Conservation (phyloP, 805 yeast species). For the Metschnikowia kofuensis region DNA sequence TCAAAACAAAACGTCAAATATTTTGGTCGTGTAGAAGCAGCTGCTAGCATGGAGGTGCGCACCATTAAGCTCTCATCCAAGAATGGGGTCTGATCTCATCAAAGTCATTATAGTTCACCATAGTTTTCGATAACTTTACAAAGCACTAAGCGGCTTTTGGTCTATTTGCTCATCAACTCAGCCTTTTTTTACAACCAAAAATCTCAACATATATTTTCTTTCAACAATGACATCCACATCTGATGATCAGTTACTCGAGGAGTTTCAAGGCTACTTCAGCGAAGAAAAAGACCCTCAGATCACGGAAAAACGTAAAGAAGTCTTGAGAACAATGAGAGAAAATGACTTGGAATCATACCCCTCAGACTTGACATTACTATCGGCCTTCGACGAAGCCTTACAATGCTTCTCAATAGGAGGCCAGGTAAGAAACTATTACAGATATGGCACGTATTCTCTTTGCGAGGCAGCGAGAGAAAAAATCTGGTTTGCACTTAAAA, state of each 20-base stretch:
- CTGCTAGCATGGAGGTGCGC: no score
- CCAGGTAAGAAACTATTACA: constrained; percentile 76
- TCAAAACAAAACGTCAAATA: no score
- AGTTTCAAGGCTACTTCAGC: constrained; percentile 10
- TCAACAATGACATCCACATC: constrained; percentile 1
- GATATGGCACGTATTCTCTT: constrained; percentile 73
- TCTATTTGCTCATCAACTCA: no score
- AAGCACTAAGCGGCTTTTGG: no score
- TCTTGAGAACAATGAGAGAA: constrained; percentile 14
- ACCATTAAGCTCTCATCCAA: no score
- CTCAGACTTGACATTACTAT: constrained; percentile 43
- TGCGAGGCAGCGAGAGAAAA: constrained; percentile 72
- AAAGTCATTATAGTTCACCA: no score
- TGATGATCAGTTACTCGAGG: constrained; percentile 12
- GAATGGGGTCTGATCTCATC: no score
- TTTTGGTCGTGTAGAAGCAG: no score
- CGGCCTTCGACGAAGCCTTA: constrained; percentile 83
- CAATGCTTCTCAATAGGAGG: constrained; percentile 91
- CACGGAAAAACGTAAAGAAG: constrained; percentile 14
- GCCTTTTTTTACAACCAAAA: no score
- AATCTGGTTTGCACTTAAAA: constrained; percentile 74
- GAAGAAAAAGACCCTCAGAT: constrained; percentile 14
- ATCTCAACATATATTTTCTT: not conserved
- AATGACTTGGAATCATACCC: constrained; percentile 27
- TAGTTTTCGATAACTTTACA: no score